Evolutionary conservation across 2,329 filamentous ascomycete genomes (phyloP).

Genomic region (Cercospora beticola): DNA sequence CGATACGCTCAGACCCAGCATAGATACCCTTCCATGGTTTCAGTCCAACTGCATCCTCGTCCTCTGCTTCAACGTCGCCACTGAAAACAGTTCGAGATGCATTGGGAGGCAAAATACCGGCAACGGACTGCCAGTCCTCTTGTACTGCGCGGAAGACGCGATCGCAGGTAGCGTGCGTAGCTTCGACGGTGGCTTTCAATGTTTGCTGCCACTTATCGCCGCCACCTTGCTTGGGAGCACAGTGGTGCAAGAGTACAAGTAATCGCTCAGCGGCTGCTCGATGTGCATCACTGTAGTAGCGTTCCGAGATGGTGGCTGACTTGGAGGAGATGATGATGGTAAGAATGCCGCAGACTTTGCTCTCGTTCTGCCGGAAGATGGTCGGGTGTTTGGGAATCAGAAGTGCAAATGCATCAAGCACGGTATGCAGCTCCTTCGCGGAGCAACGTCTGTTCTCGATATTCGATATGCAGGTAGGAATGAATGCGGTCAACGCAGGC

Average conservation of each 20-base stretch:
- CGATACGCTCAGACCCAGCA: conserved; percentile 68
- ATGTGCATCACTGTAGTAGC: conserved; percentile 27
- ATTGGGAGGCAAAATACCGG: conserved; percentile 40
- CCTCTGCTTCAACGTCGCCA: conserved; percentile 25
- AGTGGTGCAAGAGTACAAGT: conserved; percentile 71
- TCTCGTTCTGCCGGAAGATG: conserved; percentile 73
- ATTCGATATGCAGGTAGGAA: conserved; percentile 70
- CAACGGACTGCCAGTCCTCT: conserved; percentile 76
- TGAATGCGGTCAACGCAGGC: conserved; percentile 72
- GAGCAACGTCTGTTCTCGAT: conserved; percentile 42
- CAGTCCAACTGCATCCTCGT: conserved; percentile 49
- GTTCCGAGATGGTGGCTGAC: background rate
- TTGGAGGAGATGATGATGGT: conserved; percentile 32
- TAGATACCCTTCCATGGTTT: conserved; percentile 72
- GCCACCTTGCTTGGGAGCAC: conserved; percentile 74
- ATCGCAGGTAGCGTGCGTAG: conserved; percentile 70
- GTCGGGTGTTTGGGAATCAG: conserved; percentile 79
- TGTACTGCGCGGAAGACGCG: conserved; percentile 74
- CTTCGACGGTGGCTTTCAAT: conserved; percentile 60
- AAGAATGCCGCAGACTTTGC: conserved; percentile 54
- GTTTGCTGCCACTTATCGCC: conserved; percentile 76
- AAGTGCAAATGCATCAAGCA: conserved; percentile 69
- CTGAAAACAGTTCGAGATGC: conserved; percentile 20
- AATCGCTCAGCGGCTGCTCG: conserved; percentile 60
- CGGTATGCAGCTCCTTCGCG: conserved; percentile 54